Base-by-base conservation (phyloP, 345 rosid species). In the Eucalyptus decipiens region DNA sequence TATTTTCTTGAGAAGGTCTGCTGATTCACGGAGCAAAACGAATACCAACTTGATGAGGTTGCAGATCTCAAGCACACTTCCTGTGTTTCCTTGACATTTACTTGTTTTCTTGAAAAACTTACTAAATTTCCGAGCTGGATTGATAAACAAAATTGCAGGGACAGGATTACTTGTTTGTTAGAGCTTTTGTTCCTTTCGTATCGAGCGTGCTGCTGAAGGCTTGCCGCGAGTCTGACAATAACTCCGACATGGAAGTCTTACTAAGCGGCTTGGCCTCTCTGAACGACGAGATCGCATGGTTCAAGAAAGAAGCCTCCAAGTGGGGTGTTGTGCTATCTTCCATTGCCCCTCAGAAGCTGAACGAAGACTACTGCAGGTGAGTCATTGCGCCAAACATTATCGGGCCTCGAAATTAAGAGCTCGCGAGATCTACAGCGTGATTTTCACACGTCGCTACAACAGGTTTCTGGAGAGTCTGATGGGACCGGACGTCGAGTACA, bases 121-220 rank as follows among this genome's bases (percentile, higher is more conserved):
- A 2, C 24, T 4, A 40, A 76, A 40, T 76, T 76, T 43, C 7
- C 7, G 13, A 86, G 42, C 34, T 37, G 60, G 62, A 9, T 86
- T 86, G 45, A 2, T 19, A 15, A 86, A 1, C n/a, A 76, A 60
- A 47, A 87, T 83, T 93, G 48, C 96, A 97, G 99, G 98, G 93
- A 51, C 99, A 97, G 91, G 99, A 97, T 90, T 97, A 96, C 89
- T 23, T 94, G 85, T 97, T 97, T 87, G 98, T 97, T 30, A 97
- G 97, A 62, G 92, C 92, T n/a, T 96, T 95, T 88, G 94, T 93
- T 37, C 93, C 99, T 28, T 94, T 97, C 58, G 92, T 89, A 34
- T 97, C 99, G 12, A 96, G 93, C 91, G 96, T 94, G 49, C 88
- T 97, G 93, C 88, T 94, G 87, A 97, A 95, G 91, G 98, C 97